Percentiles rank a stretch among this genome's conserved stretches.
Conservation (phyloP, 805 yeast species). For the Metschnikowia orientalis region DNA sequence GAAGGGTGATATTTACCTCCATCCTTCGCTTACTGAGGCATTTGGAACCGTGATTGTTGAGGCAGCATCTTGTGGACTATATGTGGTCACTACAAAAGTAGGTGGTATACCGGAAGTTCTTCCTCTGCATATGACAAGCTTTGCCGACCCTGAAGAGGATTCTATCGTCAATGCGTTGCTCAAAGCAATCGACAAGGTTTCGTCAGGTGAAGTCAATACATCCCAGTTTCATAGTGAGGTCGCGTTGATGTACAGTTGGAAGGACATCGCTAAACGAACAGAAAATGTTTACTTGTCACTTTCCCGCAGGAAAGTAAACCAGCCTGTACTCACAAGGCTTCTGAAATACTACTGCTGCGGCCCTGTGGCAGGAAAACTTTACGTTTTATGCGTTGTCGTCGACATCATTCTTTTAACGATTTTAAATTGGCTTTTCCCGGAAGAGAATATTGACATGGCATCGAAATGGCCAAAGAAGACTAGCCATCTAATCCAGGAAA, state of each 20-base stretch:
- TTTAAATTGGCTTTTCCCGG: constrained; percentile 70
- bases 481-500: too few species aligned
- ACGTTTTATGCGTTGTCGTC: constrained; percentile 72
- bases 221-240: constrained; percentile 74
- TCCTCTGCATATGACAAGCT: constrained; percentile 89
- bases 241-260: constrained; percentile 85
- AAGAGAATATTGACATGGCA: constrained; percentile 63
- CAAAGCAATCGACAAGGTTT: constrained; percentile 61
- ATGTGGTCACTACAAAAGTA: constrained; percentile 91
- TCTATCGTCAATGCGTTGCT: constrained; percentile 69
- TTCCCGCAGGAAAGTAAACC: constrained; percentile 39
- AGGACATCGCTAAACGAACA: constrained; percentile 79
- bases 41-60: constrained; percentile 96
- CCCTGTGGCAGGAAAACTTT: constrained; percentile 81
- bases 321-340: constrained; percentile 55
- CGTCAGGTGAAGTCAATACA: constrained; percentile 61
- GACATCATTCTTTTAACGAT: constrained; percentile 63
- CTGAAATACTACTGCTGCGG: constrained; percentile 66
- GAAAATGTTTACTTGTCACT: constrained; percentile 68
- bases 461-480: constrained; percentile 66
- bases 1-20: constrained; percentile 87
- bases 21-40: constrained; percentile 93
- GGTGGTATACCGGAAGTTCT: constrained; percentile 98
- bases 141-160: constrained; percentile 84
- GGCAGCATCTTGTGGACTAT: constrained; percentile 93